Evolutionary conservation across 805 yeast genomes (phyloP).

Genomic region (Hagleromyces aurorensis): DNA sequence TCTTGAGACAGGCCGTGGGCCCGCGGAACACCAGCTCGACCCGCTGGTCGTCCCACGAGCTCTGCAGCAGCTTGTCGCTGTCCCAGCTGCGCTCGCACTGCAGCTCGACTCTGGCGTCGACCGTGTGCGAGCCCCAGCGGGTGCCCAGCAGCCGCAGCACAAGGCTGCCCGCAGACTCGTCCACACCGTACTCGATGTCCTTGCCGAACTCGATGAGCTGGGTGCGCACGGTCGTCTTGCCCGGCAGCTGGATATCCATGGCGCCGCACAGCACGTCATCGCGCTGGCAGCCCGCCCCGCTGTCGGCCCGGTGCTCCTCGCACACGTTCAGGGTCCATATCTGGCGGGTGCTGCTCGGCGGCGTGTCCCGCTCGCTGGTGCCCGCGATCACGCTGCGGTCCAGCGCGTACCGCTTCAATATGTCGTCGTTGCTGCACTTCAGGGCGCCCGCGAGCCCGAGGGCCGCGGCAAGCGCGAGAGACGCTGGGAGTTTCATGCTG

Average conservation of each 20-base stretch:
- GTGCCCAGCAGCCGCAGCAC: conserved; percentile 41
- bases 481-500: too few relatives aligned
- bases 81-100: conserved; percentile 38
- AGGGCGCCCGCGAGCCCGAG: too few relatives aligned
- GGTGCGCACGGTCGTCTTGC: conserved; percentile 39
- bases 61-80: conserved; percentile 22
- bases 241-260: conserved; percentile 46
- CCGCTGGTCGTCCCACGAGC: conserved; percentile 21
- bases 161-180: conserved; percentile 30
- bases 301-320: conserved; percentile 33
- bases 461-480: too few relatives aligned
- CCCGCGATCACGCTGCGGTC: conserved; percentile 38
- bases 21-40: conserved; percentile 31
- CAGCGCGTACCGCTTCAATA: conserved; percentile 20
- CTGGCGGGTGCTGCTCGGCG: conserved; percentile 61
- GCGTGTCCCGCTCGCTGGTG: conserved; percentile 46
- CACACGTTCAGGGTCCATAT: conserved; percentile 73
- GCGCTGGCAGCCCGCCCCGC: conserved; percentile 48
- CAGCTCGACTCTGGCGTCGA: conserved; percentile 42
- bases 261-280: conserved; percentile 77
- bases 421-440: conserved; percentile 19
- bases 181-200: conserved; percentile 22
- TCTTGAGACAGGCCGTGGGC: conserved; percentile 38
- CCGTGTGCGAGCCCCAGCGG: conserved; percentile 59
- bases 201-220: conserved; percentile 51